phyloP scores from a whole-genome alignment of 192 early-diverging fungal species.

The Backusella liffmaniae region DNA sequence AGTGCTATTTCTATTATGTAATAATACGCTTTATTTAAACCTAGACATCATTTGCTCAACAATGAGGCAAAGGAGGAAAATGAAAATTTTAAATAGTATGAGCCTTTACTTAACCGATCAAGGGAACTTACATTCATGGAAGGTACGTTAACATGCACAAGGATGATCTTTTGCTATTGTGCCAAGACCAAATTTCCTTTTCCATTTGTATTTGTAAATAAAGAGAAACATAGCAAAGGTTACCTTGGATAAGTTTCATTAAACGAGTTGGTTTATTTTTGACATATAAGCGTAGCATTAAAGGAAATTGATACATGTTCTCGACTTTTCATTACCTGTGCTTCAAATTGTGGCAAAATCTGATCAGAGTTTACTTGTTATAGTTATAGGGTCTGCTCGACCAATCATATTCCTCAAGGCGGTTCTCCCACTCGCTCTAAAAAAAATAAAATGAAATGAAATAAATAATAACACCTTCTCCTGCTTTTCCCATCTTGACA shows the following conservation, averaged over 20 bases:
- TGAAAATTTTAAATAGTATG: neutral
- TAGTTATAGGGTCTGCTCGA: neutral
- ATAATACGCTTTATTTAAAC: neutral
- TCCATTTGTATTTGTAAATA: neutral
- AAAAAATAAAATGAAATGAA: neutral
- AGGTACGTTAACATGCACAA: neutral
- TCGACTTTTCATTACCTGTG: neutral
- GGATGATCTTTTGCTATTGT: neutral
- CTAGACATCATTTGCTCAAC: neutral
- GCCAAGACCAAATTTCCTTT: neutral
- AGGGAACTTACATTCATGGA: neutral
- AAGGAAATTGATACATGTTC: neutral
- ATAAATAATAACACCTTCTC: neutral
- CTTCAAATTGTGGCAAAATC: neutral
- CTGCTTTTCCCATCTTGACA: neutral
- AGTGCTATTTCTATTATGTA: too few relatives aligned
- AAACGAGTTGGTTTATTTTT: neutral
- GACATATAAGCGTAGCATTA: neutral
- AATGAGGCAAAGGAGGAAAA: neutral
- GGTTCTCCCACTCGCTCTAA: neutral
- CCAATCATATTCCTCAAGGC: neutral
- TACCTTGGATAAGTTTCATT: neutral
- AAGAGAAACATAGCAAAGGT: neutral
- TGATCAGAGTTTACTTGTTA: neutral
- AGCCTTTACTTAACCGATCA: neutral